Base-by-base conservation (phyloP, 1,284 basidiomycete species). In the Neolentinus lepideus region DNA sequence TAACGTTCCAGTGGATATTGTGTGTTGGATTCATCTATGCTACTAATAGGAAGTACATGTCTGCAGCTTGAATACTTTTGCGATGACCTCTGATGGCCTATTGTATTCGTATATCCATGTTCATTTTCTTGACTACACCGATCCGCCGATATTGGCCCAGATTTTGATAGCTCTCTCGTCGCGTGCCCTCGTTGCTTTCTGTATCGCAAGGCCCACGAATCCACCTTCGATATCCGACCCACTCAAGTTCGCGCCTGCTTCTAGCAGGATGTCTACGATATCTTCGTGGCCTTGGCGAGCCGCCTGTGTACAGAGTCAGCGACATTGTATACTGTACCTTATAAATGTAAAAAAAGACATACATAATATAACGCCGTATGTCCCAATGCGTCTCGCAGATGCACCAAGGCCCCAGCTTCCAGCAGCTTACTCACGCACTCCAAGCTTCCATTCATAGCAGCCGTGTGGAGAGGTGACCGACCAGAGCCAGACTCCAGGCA, bases 301-400 rank as follows among this genome's bases (percentile, higher is more conserved):
- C 56, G 89, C 86, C 86, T 90, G 60, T 24, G 11, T 50, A 46
- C 21, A 55, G 3, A 38, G 27, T 57, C 33, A 56, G 43, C 51
- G 46, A 22, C 38, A 21, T 25, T 48, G n/a, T 27, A 8, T 51
- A 38, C 26, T 22, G 35, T 16, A 38, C 55, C 4, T 3, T 16
- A 50, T 21, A 21, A 9, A n/a, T 16, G 47, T 47, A 19, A 47
- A 8, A 38, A 43, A 25, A 24, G 35, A 21, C 81, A 61, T 61
- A 86, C 88, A 69, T 91, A 88, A 68, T 91, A 92, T 22, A 92
- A 69, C 4, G 92, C 81, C 14, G 92, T 93, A 64, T 94, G 92
- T 0, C 90, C 91, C 43, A 90, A 73, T 2, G 71, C 67, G 63
- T 94, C 90, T 46, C 91, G 78, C 9, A 88, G 73, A 68, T 96